These are phyloP conservation scores for Cercophora sp. DNA, from an alignment of 495 filamentous ascomycete genomes.

Conservation along the genomic window DNA sequence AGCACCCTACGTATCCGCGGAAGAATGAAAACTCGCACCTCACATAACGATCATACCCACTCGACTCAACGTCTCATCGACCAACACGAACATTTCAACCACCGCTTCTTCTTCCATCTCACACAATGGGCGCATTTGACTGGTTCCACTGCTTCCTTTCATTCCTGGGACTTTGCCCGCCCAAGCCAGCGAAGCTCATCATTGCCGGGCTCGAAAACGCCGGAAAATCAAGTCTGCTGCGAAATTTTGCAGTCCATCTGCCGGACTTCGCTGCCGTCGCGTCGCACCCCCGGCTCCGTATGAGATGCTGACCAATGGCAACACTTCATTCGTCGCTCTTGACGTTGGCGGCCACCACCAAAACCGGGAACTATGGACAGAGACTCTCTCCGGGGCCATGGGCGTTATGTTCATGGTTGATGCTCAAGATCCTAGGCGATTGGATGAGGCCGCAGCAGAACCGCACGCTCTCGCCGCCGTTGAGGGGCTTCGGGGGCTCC, in stretches of 20 bases:
- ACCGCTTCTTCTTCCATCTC: slow-evolving; percentile 7
- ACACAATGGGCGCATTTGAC: slow-evolving; percentile 4
- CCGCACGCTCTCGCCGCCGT: slow-evolving; percentile 1
- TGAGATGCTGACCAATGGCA: slow-evolving; percentile 6
- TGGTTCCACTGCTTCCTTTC: background rate
- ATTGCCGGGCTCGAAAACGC: background rate
- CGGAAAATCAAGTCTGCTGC: slow-evolving; percentile 2
- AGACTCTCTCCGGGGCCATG: background rate
- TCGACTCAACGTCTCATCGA: no score
- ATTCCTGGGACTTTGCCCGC: slow-evolving; percentile 2
- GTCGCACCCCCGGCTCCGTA: no score
- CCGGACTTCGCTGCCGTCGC: background rate
- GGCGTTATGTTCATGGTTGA: slow-evolving; percentile 3
- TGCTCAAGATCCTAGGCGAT: slow-evolving; percentile 1
- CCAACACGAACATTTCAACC: slow-evolving; percentile 2
- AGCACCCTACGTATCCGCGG: no score
- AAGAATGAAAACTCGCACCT: no score
- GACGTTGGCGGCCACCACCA: background rate
- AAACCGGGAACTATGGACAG: slow-evolving; percentile 3
- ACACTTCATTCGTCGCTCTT: background rate
- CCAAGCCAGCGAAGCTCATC: slow-evolving; percentile 1
- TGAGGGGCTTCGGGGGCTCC: slow-evolving; percentile 4
- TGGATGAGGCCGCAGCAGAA: slow-evolving; percentile 3
- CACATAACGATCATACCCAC: no score
- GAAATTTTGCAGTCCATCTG: background rate